Evolutionary conservation across 257 asterid species (phyloP), one percentile per base, ranked within the genome.

Genomic region (Marsdenia floribunda): DNA sequence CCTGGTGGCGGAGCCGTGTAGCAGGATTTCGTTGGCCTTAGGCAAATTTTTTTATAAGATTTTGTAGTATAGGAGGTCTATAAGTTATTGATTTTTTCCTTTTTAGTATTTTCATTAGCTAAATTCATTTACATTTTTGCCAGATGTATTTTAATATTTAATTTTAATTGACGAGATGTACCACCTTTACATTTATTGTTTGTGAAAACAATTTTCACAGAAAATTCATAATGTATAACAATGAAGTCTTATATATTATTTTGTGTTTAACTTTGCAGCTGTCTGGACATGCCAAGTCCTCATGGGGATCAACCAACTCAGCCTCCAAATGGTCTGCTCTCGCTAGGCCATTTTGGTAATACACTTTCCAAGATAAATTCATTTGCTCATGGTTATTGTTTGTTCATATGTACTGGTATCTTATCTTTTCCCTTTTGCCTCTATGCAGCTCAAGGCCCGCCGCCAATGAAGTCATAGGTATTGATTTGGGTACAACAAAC

Each of bases 401-500:
- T 52, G 54, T 46, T 47, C 47, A 12, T 2, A 37, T 24, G 3
- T 19, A 5, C n/a, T 21, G 5, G 16, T 19, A 18, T 2, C 11
- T 66, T 75, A 3, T 37, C 3, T 46, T 66, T 75, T 47, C 2
- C 49, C 10, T 11, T 16, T 9, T 42, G 35, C 11, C 15, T 38
- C 19, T 9, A 5, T 14, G 49, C 80, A 84, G 88, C 79, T 79
- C 86, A 40, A 82, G 73, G 49, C 77, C 84, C 12, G 73, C 21
- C 26, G 86, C 82, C 7, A 82, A 73, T 68, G 84, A 81, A 26
- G 79, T 78, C 3, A 71, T 77, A 47, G 88, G 88, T 54, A 81
- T 84, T 44, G 85, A 84, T 29, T 74, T 81, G 71, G 86, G 86
- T 59, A 81, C 86, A n/a, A 79, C 85, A 3, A 82, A 84, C 80